Evolutionary conservation across 495 filamentous ascomycete genomes (phyloP), one percentile per base, ranked within the genome.

Genomic region (Astrothelium subdiscretum): DNA sequence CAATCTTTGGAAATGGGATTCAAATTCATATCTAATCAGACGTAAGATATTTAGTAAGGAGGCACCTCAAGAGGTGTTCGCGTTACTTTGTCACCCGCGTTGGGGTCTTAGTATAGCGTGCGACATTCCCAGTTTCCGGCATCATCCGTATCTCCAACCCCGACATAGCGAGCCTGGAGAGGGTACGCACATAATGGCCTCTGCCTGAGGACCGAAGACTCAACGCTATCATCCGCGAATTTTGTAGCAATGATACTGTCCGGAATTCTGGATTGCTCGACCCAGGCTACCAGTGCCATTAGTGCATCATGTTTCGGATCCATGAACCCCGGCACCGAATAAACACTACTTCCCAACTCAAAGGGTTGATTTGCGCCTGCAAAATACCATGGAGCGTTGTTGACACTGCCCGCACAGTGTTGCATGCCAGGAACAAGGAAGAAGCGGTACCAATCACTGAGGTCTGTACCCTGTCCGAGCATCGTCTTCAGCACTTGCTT

Each of bases 281-380:
- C 79, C 82, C 82, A 85, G 2, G 67, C 65, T 70, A 82, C 74
- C 59, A 85, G 62, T 20, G 79, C 80, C 59, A 79, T 43, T 58
- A 83, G 24, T 1, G 70, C 71, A 65, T 84, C 79, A 62, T 81
- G 75, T 31, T 74, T 66, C 20, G 67, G 35, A 42, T 79, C 76
- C 24, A 65, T 66, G 62, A 73, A 80, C 0, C 78, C 80, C 0
- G 80, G 78, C 0, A 77, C 72, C 2, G 44, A 61, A 44, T 63
- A 48, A 27, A 67, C 62, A 29, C 59, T 59, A 32, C 62, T 32
- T 3, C 63, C 60, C 1, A 67, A 18, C 11, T 31, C 31, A n/a
- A 52, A 60, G 2, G 66, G 62, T 35, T 67, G 66, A 52, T 67
- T 67, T 6, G 60, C 63, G 26, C 63, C 63, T 3, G 66, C 63